Evolutionary conservation across 78 protist genomes (phyloP).

Genomic region (Chrysochromulina parva): DNA sequence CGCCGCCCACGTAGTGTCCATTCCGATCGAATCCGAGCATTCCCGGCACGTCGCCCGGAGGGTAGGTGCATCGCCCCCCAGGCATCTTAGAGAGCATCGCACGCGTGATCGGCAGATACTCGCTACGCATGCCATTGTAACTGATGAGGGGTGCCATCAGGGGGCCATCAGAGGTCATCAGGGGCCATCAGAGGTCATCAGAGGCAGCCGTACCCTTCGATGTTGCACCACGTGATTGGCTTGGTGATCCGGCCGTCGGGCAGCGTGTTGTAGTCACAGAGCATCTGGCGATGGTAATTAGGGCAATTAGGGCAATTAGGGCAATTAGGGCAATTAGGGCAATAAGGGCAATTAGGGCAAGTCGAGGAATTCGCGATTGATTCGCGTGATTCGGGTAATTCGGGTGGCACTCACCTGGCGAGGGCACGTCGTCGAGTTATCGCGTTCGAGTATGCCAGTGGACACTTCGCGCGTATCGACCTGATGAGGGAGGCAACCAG

Average conservation of each 20-base stretch:
- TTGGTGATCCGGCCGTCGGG: neutral
- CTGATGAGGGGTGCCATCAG: no score
- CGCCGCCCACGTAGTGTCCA: no score
- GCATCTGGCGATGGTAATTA: neutral
- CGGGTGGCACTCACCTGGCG: neutral
- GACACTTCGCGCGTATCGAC: no score
- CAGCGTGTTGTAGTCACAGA: neutral
- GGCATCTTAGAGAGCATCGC: neutral
- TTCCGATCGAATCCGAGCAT: no score
- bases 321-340: no score
- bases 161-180: no score
- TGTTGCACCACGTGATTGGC: neutral
- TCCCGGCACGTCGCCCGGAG: neutral
- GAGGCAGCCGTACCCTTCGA: neutral
- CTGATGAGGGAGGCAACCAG: no score
- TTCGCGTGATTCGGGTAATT: no score
- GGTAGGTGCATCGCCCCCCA: neutral
- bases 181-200: no score
- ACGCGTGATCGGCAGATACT: neutral
- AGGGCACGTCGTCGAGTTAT: slow-evolving; percentile 1
- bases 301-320: no score
- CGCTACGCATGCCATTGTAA: neutral
- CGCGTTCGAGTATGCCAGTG: neutral
- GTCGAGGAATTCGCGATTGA: no score
- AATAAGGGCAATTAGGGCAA: no score